Percentiles rank a stretch among this genome's conserved stretches.
Evolutionary conservation across 768 basidiomycete genomes (phyloP).

Genomic region (Crassisporium funariophilum): DNA sequence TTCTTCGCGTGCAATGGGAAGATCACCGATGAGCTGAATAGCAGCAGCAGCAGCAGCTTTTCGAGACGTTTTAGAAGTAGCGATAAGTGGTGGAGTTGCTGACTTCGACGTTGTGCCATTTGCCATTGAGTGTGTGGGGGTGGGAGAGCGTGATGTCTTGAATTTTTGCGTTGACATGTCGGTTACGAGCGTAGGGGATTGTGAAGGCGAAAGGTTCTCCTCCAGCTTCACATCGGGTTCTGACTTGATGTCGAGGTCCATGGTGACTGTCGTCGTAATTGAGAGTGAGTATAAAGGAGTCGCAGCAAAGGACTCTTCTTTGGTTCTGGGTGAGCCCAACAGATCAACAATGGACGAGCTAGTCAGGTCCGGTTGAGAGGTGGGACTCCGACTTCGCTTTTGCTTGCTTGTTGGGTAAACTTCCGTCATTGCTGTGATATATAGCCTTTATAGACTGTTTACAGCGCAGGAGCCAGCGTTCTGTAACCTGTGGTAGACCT

Average conservation of each 20-base stretch:
- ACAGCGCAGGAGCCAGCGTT: conserved; percentile 3
- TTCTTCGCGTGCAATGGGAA: conserved; percentile 74
- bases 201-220: conserved; percentile 32
- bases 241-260: conserved; percentile 35
- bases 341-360: conserved; percentile 26
- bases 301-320: conserved; percentile 33
- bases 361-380: conserved; percentile 19
- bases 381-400: conserved; percentile 21
- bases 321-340: conserved; percentile 31
- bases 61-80: conserved; percentile 29
- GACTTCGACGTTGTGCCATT: conserved; percentile 39
- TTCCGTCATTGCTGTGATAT: conserved; percentile 21
- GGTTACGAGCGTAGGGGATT: conserved; percentile 37
- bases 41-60: conserved; percentile 36
- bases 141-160: conserved; percentile 36
- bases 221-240: conserved; percentile 31
- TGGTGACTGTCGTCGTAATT: conserved; percentile 25
- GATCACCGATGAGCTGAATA: conserved; percentile 77
- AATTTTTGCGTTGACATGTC: conserved; percentile 34
- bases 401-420: conserved; percentile 22
- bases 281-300: conserved; percentile 25
- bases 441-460: neutral
- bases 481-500: conserved; percentile 16
- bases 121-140: conserved; percentile 32
- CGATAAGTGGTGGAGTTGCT: conserved; percentile 41